phyloP scores from a whole-genome alignment of 169 alveolate species.

The Babesia sp. region DNA sequence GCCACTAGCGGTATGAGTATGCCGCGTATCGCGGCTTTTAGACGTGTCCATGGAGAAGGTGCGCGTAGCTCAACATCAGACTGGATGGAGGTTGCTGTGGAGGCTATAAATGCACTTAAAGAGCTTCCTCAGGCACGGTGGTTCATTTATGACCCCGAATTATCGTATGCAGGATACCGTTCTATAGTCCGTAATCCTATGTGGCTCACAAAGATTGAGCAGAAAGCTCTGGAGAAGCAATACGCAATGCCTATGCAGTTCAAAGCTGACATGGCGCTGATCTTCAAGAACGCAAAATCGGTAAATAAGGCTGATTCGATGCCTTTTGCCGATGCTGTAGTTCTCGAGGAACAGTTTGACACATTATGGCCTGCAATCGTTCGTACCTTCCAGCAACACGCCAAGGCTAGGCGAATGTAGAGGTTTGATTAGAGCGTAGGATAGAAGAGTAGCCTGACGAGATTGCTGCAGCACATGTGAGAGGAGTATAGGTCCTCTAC shows the following conservation, averaged over 20 bases:
- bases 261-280: constrained; percentile 71
- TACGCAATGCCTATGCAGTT: constrained; percentile 73
- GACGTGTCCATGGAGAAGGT: constrained; percentile 56
- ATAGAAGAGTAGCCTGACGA: too few species aligned
- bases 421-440: too few species aligned
- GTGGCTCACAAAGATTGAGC: constrained; percentile 71
- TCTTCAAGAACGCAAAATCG: constrained; percentile 62
- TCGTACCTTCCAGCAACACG: constrained; percentile 50
- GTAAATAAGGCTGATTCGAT: constrained; percentile 62
- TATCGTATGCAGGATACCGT: constrained; percentile 63
- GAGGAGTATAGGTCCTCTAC: too few species aligned
- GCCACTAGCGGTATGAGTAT: constrained; percentile 45
- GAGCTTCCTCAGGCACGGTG: constrained; percentile 76
- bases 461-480: too few species aligned
- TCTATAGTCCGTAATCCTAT: constrained; percentile 66
- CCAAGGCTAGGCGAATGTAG: too few species aligned
- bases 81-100: constrained; percentile 73
- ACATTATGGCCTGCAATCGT: constrained; percentile 68
- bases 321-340: constrained; percentile 54
- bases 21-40: constrained; percentile 63
- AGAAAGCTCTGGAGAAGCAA: constrained; percentile 51
- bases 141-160: constrained; percentile 73
- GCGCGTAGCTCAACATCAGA: constrained; percentile 28
- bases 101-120: constrained; percentile 70
- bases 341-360: constrained; percentile 65